Percentiles rank a stretch among this genome's conserved stretches.
Conservation (phyloP, 2,329 filamentous ascomycete species). For the Calonectria crousiana region DNA sequence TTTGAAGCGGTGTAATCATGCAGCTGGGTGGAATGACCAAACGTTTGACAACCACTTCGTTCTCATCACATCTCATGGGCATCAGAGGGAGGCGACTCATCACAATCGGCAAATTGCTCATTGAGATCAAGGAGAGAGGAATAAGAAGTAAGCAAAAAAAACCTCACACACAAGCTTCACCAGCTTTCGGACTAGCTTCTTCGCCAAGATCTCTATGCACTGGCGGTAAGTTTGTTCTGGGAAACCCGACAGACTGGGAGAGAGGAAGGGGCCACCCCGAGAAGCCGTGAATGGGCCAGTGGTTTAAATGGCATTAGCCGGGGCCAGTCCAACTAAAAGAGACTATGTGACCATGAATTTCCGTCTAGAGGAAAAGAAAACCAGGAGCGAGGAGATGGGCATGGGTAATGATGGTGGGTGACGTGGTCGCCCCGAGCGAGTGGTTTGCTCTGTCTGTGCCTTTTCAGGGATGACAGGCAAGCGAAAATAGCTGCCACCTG, state of each 20-base stretch:
- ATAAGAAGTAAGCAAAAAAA: background rate
- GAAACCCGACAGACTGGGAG: conserved; percentile 37
- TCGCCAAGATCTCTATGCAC: background rate
- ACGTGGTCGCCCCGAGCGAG: background rate
- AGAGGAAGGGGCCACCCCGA: conserved; percentile 38
- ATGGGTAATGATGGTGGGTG: background rate
- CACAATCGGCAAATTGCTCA: too few species aligned
- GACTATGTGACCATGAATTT: too few species aligned
- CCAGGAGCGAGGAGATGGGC: background rate
- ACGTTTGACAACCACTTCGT: background rate
- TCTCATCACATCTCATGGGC: background rate
- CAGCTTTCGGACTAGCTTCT: background rate
- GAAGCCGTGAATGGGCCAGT: conserved; percentile 32
- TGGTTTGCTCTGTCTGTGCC: background rate
- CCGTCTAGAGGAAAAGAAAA: background rate
- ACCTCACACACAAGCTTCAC: background rate
- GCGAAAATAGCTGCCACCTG: background rate
- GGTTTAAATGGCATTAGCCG: background rate
- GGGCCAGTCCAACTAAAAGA: background rate
- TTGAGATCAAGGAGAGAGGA: background rate
- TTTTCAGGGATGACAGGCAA: background rate
- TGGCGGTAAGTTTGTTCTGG: conserved; percentile 5
- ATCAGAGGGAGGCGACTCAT: background rate
- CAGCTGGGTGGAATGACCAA: background rate
- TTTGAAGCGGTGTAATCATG: conserved; percentile 1